A percentile compares a stretch with the other conserved stretches of the same genome.
These are phyloP conservation scores for Aspergillus alliaceus DNA, from an alignment of 2,329 filamentous ascomycete genomes.

Conservation along the genomic window DNA sequence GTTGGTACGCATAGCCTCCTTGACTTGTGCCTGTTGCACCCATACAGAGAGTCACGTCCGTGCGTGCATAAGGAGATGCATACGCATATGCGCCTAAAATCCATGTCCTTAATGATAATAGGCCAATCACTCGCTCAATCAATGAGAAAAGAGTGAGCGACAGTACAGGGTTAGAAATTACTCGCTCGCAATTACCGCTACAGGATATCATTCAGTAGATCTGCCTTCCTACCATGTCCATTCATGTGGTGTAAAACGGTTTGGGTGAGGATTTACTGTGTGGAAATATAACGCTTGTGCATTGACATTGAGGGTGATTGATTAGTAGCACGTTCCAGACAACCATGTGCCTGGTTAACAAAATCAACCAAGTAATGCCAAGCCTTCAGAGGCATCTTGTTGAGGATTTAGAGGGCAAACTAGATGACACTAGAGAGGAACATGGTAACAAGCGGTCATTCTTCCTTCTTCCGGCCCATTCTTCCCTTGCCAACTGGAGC, in stretches of 20 bases:
- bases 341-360: neutral
- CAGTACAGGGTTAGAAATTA: neutral
- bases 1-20: neutral
- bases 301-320: neutral
- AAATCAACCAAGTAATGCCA: neutral
- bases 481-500: conserved; percentile 1
- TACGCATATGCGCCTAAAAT: conserved; percentile 5
- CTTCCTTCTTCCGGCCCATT: conserved; percentile 12
- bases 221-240: neutral
- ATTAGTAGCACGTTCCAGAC: neutral
- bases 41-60: conserved; percentile 1
- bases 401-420: neutral
- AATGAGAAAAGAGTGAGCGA: neutral
- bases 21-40: neutral
- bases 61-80: neutral
- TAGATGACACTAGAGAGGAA: neutral
- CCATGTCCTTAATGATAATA: neutral
- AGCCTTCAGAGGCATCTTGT: neutral
- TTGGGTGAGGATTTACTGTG: neutral
- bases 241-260: neutral
- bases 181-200: conserved; percentile 3
- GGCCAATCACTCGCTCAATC: neutral
- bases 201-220: neutral
- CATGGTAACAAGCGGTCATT: neutral
- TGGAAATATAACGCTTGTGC: neutral